A percentile compares a stretch with the other conserved stretches of the same genome.
Conservation (phyloP, 352 stramenopile species). For the Elongisporangium prolatum region DNA sequence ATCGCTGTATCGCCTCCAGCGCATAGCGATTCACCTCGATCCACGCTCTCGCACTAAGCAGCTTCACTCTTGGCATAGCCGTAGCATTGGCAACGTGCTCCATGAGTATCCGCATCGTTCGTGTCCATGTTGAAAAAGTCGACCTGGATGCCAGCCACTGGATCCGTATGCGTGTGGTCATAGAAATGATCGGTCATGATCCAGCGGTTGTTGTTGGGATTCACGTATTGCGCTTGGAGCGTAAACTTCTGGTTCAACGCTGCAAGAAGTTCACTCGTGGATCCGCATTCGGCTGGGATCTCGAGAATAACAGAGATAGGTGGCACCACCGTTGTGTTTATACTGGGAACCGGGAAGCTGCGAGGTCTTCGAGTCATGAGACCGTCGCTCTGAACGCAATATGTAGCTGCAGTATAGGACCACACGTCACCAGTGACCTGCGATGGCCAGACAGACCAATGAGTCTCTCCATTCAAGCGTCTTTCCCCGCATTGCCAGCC, state of each 20-base stretch:
- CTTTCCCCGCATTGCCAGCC: too few species aligned
- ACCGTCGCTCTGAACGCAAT: too few species aligned
- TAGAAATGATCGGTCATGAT: slow-evolving; percentile 83
- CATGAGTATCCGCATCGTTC: slow-evolving; percentile 67
- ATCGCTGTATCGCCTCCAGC: slow-evolving; percentile 46
- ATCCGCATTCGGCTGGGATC: slow-evolving; percentile 43
- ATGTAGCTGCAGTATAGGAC: too few species aligned
- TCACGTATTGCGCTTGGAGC: slow-evolving; percentile 76
- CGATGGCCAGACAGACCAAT: too few species aligned
- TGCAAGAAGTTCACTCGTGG: slow-evolving; percentile 32
- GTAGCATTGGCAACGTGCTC: slow-evolving; percentile 71
- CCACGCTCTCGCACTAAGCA: slow-evolving; percentile 44
- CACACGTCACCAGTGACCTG: too few species aligned
- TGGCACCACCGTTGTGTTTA: slow-evolving; percentile 65
- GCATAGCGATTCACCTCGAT: slow-evolving; percentile 43
- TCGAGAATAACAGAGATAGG: slow-evolving; percentile 60
- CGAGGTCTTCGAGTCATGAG: too few species aligned
- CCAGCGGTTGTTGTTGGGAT: slow-evolving; percentile 79
- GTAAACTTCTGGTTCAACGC: slow-evolving; percentile 63
- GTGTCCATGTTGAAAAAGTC: slow-evolving; percentile 87
- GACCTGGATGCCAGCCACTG: too few species aligned
- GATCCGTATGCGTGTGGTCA: too few species aligned
- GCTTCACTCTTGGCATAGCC: slow-evolving; percentile 57
- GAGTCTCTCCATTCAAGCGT: too few species aligned
- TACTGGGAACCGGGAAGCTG: too few species aligned